Base-by-base conservation (phyloP, 176 grass and related monocot genomes). In the Aegilops longissima region DNA sequence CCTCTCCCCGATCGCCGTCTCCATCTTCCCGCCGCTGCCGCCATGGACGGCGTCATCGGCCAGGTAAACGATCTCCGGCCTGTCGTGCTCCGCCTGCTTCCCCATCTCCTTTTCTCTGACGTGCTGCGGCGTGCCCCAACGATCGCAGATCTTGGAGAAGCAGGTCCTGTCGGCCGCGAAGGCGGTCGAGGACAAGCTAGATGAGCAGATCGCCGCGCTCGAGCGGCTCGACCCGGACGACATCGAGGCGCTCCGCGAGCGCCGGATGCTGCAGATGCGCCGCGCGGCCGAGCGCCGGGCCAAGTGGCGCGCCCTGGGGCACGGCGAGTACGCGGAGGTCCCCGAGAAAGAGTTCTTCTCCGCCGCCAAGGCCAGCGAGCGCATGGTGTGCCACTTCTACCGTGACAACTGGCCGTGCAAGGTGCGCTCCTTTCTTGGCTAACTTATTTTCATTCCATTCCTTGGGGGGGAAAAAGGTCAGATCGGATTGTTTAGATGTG, bases 291-390 rank as follows among this genome's bases (percentile, higher is more conserved):
- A 98, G 82, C 86, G 89, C 77, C 89, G 92, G 27, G 91, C 86
- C 84, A 88, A 93, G 79, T 98, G 94, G 97, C 88, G 90, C 81
- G 88, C 94, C 6, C 85, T 88, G 62, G 94, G 94, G 6, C 97
- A 98, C 78, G 92, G 94, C 8, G 97, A 98, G 78, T 98, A 94
- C 87, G 2, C 87, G 2, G 97, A 98, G 17, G 68, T 96, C 59
- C 86, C 93, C 77, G 97, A 98, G 89, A 98, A 98, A 83, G 97
- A 98, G n/a, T 98, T 98, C 76, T 98, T 98, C 86, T 23, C 94
- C 38, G 88, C 80, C 12, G 93, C 90, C 21, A 98, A 98, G 79
- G 97, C 94, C 40, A 96, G 94, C 80, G 94, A 96, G 61, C 88
- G 92, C 36, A 87, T 99, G 80, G 90, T 99, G 21, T 99, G 97